A percentile compares a stretch with the other conserved stretches of the same genome.
These are phyloP conservation scores for Penicillium glabrum DNA, from an alignment of 2,329 filamentous ascomycete genomes.

Conservation along the genomic window DNA sequence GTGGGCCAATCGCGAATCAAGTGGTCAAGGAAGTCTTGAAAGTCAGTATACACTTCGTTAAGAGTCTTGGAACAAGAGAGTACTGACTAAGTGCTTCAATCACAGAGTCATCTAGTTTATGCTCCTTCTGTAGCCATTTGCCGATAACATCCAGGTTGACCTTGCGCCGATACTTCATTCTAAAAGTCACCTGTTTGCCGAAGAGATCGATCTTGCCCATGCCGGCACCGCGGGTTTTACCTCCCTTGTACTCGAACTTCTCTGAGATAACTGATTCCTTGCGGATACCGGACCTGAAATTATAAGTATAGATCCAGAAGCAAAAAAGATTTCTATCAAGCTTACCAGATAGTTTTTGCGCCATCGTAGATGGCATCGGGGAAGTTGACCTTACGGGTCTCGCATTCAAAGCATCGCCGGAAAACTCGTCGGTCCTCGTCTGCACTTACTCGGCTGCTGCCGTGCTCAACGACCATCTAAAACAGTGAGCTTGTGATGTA, in stretches of 20 bases:
- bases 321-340: slow-evolving; percentile 10
- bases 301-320: slow-evolving; percentile 34
- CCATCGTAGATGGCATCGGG: slow-evolving; percentile 69
- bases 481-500: slow-evolving; percentile 10
- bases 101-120: slow-evolving; percentile 64
- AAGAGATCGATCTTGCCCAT: slow-evolving; percentile 2
- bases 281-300: slow-evolving; percentile 37
- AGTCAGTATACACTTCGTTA: slow-evolving; percentile 3
- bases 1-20: slow-evolving; percentile 78
- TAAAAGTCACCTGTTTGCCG: slow-evolving; percentile 50
- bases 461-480: slow-evolving; percentile 42
- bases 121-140: slow-evolving; percentile 63
- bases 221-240: slow-evolving; percentile 50
- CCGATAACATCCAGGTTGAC: slow-evolving; percentile 67
- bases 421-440: slow-evolving; percentile 56
- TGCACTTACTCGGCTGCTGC: slow-evolving; percentile 46
- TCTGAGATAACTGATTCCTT: slow-evolving; percentile 48
- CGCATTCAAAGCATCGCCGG: slow-evolving; percentile 73
- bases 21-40: slow-evolving; percentile 78
- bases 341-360: slow-evolving; percentile 80
- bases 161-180: slow-evolving; percentile 55
- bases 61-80: neutral
- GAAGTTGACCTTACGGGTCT: slow-evolving; percentile 58
- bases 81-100: slow-evolving; percentile 73
- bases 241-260: slow-evolving; percentile 70